Evolutionary conservation across 2,329 filamentous ascomycete genomes (phyloP), one percentile per base, ranked within the genome.

Genomic region (Tolypocladium tundrense): DNA sequence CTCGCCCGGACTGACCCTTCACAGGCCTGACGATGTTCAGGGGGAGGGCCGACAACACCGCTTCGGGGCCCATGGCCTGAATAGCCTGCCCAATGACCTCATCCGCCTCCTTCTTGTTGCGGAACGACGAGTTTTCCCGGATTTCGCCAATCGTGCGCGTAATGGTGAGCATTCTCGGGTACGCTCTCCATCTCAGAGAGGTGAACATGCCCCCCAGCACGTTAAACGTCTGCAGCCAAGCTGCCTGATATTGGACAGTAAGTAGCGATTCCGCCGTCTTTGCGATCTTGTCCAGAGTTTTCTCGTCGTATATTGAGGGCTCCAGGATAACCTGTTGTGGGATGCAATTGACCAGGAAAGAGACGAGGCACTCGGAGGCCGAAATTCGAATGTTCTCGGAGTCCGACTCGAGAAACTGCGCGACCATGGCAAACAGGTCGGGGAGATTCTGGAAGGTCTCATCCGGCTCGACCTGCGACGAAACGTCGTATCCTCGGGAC

Each of bases 301-400:
- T 96, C 72, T 97, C 92, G 65, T 97, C 93, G 70, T 90, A 96
- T 53, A 96, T 83, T 2, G 92, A 96, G 31, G 92, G 91, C 63
- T 97, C 90, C 8, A 96, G 74, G 41, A 99, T 85, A 52, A 92
- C 89, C 64, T 84, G 86, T 55, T 87, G 81, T 1, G 94, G 94
- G 37, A 99, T 81, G 67, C 94, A 95, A 70, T 94, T 97, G 63
- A 86, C 88, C 68, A 96, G 81, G 70, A 99, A 94, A 1, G 93
- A 97, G 58, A 97, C 88, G 60, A 99, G 76, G 70, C 94, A 97
- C 72, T 99, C 93, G 0, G 94, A 95, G 4, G 94, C 91, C 3
- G 94, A 97, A 39, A 96, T 84, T 60, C 94, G 86, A 66, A 99
- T 96, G 71, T 97, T 97, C 72, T 93, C 88, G 1, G 92, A 93